Base-by-base conservation (phyloP, 139 green algal genomes). In the Limnomonas spitsbergensis region DNA sequence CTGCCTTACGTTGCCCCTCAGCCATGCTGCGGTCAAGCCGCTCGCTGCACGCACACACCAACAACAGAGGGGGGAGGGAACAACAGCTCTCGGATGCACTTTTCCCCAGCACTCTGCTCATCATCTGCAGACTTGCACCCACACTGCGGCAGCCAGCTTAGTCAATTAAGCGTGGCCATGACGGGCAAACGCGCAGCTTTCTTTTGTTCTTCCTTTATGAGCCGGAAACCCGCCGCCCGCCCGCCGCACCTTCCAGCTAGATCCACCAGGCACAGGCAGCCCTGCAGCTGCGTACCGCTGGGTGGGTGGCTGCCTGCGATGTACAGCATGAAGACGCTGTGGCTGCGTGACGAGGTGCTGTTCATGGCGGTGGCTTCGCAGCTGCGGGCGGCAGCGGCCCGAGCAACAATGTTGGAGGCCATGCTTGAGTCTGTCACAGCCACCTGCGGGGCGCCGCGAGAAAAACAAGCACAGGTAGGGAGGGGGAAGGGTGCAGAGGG, bases 301-400 rank as follows among this genome's bases (percentile, higher is more conserved):
- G 86, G 87, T 42, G 88, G 85, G 79, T 99, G 91, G 9, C 38
- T 77, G 32, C 94, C 94, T 24, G 80, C 91, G 85, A 98, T 97
- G 90, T 96, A 93, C 32, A 98, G 88, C 87, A 97, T 98, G 88
- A 99, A 98, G 4, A 99, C 89, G 29, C 80, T 90, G 86, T 99
- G 96, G 66, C 84, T 94, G 70, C 96, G 89, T 31, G 89, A 96
- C 4, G 90, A 97, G 7, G 77, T 67, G 1, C 91, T 89, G 72
- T 99, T 99, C 94, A 99, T 99, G 37, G 92, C 91, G 0, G 95
- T 98, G 7, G 90, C 81, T 80, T 95, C 94, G 2, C 91, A 89
- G 0, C 89, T 89, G 0, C 95, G 84, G 0, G 88, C 88, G 2
- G 86, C 80, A 2, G 80, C 80, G 0, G 94, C 94, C 2, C 87